These are phyloP conservation scores for Chytriomyces hyalinus DNA, from an alignment of 192 early-diverging fungal species.

Conservation along the genomic window DNA sequence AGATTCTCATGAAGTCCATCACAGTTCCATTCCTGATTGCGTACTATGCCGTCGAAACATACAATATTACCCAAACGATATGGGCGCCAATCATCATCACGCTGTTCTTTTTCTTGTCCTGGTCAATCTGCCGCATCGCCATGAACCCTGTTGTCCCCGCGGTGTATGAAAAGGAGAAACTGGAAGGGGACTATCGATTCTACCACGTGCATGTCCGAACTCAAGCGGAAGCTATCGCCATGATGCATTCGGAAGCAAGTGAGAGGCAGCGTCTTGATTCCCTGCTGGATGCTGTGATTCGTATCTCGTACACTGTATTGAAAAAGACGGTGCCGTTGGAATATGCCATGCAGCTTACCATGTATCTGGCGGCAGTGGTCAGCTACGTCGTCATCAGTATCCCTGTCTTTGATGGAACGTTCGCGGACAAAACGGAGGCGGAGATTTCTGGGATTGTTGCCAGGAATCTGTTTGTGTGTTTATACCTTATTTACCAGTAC, in stretches of 20 bases:
- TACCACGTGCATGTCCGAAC: slow-evolving; percentile 73
- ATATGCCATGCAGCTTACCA: slow-evolving; percentile 62
- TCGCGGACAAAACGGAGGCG: slow-evolving; percentile 69
- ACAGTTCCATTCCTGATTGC: slow-evolving; percentile 75
- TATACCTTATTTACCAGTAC: slow-evolving; percentile 85
- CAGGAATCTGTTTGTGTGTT: slow-evolving; percentile 78
- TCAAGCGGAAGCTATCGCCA: slow-evolving; percentile 80
- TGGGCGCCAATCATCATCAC: slow-evolving; percentile 76
- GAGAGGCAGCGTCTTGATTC: slow-evolving; percentile 63
- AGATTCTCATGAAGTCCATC: slow-evolving; percentile 66
- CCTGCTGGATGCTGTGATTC: slow-evolving; percentile 61
- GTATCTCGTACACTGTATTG: slow-evolving; percentile 63
- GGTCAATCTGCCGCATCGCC: slow-evolving; percentile 65
- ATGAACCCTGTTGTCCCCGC: slow-evolving; percentile 78
- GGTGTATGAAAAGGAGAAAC: slow-evolving; percentile 74
- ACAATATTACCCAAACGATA: slow-evolving; percentile 63
- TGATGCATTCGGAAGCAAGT: slow-evolving; percentile 74
- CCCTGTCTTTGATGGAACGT: slow-evolving; percentile 80
- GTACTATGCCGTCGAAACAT: slow-evolving; percentile 81
- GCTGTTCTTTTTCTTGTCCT: slow-evolving; percentile 74
- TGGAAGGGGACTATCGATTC: slow-evolving; percentile 84
- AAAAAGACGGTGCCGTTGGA: slow-evolving; percentile 50
- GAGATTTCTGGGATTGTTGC: slow-evolving; percentile 82
- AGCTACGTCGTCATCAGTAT: slow-evolving; percentile 82
- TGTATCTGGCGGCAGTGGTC: slow-evolving; percentile 80